Conservation (phyloP, 2,329 filamentous ascomycete species). For the Plenodomus lindquistii region DNA sequence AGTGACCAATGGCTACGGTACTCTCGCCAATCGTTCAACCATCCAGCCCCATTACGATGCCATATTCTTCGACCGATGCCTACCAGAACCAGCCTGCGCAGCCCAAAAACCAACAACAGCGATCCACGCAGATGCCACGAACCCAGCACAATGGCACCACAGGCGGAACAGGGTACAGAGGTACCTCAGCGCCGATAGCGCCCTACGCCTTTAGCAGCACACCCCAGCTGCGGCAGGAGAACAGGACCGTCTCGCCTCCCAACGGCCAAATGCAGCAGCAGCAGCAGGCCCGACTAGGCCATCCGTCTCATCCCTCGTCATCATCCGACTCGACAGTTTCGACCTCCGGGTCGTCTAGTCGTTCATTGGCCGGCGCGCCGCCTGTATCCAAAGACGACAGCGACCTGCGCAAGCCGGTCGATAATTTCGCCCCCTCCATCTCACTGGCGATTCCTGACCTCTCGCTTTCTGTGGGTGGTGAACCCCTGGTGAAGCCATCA, state of each 20-base stretch:
- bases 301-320: constrained; percentile 46
- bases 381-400: constrained; percentile 56
- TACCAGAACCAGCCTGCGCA: constrained; percentile 47
- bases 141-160: constrained; percentile 49
- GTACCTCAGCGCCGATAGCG: constrained; percentile 51
- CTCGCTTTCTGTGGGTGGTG: constrained; percentile 59
- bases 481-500: constrained; percentile 66
- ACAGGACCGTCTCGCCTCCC: constrained; percentile 59
- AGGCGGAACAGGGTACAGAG: constrained; percentile 46
- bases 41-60: constrained; percentile 54
- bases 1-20: constrained; percentile 49
- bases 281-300: constrained; percentile 36
- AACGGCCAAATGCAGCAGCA: constrained; percentile 47
- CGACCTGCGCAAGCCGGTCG: constrained; percentile 43
- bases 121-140: constrained; percentile 48
- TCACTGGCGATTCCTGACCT: constrained; percentile 59
- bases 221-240: constrained; percentile 61
- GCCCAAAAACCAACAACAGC: constrained; percentile 43
- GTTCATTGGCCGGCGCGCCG: constrained; percentile 44
- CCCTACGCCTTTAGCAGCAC: constrained; percentile 56
- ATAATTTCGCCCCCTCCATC: constrained; percentile 51
- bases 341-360: constrained; percentile 55
- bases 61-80: constrained; percentile 54
- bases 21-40: constrained; percentile 54
- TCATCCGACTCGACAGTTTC: constrained; percentile 50